Evolutionary conservation across 2,329 filamentous ascomycete species (phyloP).

Genomic region (Penicillium brasilianum): DNA sequence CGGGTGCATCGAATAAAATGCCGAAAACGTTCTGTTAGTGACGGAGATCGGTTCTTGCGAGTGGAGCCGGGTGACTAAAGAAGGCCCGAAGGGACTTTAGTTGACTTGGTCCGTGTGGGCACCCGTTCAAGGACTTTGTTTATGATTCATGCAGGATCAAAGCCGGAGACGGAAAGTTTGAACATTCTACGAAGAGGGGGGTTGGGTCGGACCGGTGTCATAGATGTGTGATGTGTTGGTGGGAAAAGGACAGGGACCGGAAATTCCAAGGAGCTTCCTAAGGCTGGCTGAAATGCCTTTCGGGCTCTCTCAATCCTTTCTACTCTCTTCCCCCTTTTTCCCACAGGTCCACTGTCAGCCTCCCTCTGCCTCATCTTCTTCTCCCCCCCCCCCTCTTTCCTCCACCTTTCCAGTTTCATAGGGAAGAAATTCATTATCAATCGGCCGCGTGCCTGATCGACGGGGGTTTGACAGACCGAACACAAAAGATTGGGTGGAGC

Average conservation of each 20-base stretch:
- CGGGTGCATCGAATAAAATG: constrained; percentile 26
- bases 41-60: constrained; percentile 20
- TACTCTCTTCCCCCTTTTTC: not conserved
- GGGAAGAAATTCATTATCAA: not conserved
- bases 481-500: constrained; percentile 13
- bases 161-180: not conserved
- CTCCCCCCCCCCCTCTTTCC: not conserved
- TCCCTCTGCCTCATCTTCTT: not conserved
- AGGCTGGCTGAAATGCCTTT: constrained; percentile 5
- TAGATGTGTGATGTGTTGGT: not conserved
- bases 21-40: constrained; percentile 28
- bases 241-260: not conserved
- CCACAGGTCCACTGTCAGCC: not conserved
- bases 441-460: constrained; percentile 28
- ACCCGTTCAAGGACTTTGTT: not conserved
- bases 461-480: constrained; percentile 25
- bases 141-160: constrained; percentile 2
- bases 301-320: too few relatives aligned
- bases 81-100: constrained; percentile 4
- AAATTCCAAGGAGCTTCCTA: not conserved
- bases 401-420: not conserved
- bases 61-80: constrained; percentile 25
- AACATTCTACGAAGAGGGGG: not conserved
- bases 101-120: constrained; percentile 9
- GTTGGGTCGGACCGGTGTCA: not conserved